Conservation (phyloP, 495 filamentous ascomycete genomes). For the Cercophora scortea region DNA sequence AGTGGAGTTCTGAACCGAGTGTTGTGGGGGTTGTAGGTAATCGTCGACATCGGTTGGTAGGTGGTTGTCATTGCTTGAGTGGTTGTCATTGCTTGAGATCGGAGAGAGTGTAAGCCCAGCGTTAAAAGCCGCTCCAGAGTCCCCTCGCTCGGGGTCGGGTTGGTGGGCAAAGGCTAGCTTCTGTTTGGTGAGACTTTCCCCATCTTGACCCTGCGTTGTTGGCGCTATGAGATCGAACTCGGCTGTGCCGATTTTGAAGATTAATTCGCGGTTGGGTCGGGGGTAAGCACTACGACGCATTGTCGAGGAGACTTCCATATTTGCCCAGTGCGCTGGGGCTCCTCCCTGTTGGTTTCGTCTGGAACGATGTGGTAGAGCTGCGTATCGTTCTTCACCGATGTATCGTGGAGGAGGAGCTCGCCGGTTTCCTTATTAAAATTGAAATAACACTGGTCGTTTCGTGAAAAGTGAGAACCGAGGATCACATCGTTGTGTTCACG, state of each 20-base stretch:
- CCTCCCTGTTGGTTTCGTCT: background rate
- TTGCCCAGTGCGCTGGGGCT: background rate
- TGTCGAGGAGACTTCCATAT: constrained; percentile 10
- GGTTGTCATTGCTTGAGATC: background rate
- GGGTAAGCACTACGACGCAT: constrained; percentile 9
- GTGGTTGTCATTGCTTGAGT: too few species aligned
- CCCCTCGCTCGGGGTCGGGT: constrained; percentile 6
- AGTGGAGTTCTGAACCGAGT: constrained; percentile 7
- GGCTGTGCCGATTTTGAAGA: constrained; percentile 5
- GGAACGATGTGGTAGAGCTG: constrained; percentile 1
- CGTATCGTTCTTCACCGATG: constrained; percentile 8
- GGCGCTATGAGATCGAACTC: constrained; percentile 4
- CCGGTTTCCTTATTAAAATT: constrained; percentile 9
- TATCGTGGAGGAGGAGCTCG: constrained; percentile 10
- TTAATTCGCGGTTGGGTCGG: constrained; percentile 5
- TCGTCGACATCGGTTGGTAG: constrained; percentile 2
- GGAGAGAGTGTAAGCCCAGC: constrained; percentile 7
- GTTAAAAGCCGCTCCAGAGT: constrained; percentile 7
- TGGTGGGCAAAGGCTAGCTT: constrained; percentile 4
- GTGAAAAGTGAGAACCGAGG: constrained; percentile 6
- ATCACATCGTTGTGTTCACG: constrained; percentile 8
- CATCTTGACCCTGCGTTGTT: constrained; percentile 2
- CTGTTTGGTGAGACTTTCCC: constrained; percentile 2
- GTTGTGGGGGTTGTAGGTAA: constrained; percentile 7
- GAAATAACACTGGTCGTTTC: constrained; percentile 9